Evolutionary conservation across 352 stramenopile genomes (phyloP), one percentile per base, ranked within the genome.

Genomic region (Aphanomyces astaci): DNA sequence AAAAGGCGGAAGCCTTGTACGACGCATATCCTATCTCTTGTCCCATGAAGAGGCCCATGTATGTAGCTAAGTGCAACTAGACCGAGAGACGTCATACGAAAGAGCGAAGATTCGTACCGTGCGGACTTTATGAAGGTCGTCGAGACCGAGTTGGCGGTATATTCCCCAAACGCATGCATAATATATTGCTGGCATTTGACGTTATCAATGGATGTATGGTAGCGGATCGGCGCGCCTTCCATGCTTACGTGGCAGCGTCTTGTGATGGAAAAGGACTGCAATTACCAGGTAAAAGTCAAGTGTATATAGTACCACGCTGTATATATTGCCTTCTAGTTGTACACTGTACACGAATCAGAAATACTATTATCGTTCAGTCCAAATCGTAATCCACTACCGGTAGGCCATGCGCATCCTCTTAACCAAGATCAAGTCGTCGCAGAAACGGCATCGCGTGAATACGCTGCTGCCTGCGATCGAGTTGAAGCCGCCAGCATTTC

Each of bases 351-450:
- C n/a, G n/a, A n/a, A n/a, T n/a, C n/a, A n/a, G n/a, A n/a, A n/a
- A n/a, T n/a, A 10, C 25, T 1, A 15, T 22, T 24, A 10, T 28
- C 48, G 39, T 30, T 13, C 1, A 17, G 48, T 28, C 19, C 48
- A 24, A 22, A 13, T 22, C 2, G 22, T 24, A 17, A 22, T 28
- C 48, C 25, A 15, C 19, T 55, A 28, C 9, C 48, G 10, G 17
- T 30, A 55, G n/a, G 54, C 54, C 17, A 63, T 63, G 22, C 54
- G 54, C 54, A 63, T 63, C 13, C 30, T 63, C 11, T 24, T 63
- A 0, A 63, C 54, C 27, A 63, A 63, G 32, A 63, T 63, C 54
- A 63, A 63, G 31, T 63, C 54, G 7, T 63, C 54, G 5, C 54
- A 63, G 31, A 63, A 63, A 25, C 46, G 49, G n/a, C 54, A 33